These are phyloP conservation scores for Penicillium pulvis DNA, from an alignment of 495 filamentous ascomycete genomes.

Conservation along the genomic window DNA sequence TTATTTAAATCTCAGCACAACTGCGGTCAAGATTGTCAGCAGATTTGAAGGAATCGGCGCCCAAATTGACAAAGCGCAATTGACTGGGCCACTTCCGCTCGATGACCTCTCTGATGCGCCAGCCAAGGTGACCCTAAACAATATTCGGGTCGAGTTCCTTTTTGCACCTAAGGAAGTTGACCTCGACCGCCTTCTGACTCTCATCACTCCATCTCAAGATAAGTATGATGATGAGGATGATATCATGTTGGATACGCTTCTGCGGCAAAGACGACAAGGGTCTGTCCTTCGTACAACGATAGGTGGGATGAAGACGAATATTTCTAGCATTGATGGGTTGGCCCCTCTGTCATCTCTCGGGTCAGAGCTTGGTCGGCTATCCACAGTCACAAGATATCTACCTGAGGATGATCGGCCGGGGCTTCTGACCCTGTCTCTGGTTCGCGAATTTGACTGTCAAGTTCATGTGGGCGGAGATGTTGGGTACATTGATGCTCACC, in stretches of 20 bases:
- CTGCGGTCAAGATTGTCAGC: conserved; percentile 75
- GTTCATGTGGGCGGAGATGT: conserved; percentile 64
- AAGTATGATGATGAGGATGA: conserved; percentile 92
- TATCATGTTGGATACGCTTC: conserved; percentile 88
- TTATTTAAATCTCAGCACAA: conserved; percentile 71
- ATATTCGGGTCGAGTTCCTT: conserved; percentile 74
- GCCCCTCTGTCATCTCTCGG: conserved; percentile 65
- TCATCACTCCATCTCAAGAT: conserved; percentile 89
- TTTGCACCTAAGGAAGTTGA: conserved; percentile 74
- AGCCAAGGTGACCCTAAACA: conserved; percentile 56
- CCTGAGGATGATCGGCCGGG: conserved; percentile 96
- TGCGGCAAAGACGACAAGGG: conserved; percentile 88
- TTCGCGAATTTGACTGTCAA: conserved; percentile 60
- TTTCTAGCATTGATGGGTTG: conserved; percentile 62
- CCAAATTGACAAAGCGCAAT: conserved; percentile 70
- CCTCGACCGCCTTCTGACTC: conserved; percentile 74
- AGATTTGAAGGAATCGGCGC: conserved; percentile 69
- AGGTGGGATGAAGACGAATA: conserved; percentile 56
- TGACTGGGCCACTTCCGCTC: conserved; percentile 67
- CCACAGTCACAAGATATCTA: conserved; percentile 89
- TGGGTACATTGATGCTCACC: conserved; percentile 59
- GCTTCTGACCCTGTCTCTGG: conserved; percentile 69
- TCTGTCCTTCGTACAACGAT: conserved; percentile 75
- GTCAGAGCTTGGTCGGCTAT: conserved; percentile 76
- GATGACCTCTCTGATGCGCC: conserved; percentile 50